Conservation (phyloP, 768 basidiomycete species). For the Serendipita sp. region DNA sequence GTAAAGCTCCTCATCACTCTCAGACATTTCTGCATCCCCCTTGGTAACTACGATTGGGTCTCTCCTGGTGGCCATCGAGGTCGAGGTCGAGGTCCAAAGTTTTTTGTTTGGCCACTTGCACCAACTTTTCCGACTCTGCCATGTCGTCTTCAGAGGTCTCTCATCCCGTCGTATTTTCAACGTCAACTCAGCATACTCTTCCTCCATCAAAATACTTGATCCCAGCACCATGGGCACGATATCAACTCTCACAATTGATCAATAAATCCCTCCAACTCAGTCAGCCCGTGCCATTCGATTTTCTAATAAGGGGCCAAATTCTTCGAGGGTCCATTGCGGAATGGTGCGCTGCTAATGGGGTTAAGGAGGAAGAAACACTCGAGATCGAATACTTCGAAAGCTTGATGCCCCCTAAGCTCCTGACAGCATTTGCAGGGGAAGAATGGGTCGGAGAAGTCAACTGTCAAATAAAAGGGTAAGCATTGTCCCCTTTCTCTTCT, state of each 20-base stretch:
- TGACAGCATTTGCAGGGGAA: conserved; percentile 67
- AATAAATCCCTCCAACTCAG: conserved; percentile 76
- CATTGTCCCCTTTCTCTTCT: no score
- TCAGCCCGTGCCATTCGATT: conserved; percentile 81
- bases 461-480: conserved; percentile 40
- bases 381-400: conserved; percentile 88
- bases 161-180: conserved; percentile 51
- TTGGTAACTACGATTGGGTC: not conserved
- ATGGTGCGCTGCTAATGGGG: conserved; percentile 55
- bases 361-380: conserved; percentile 79
- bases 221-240: conserved; percentile 80
- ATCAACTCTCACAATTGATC: conserved; percentile 89
- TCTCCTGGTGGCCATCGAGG: not conserved
- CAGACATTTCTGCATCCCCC: conserved; percentile 12
- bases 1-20: conserved; percentile 29
- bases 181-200: conserved; percentile 54
- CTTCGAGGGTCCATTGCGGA: conserved; percentile 53
- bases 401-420: conserved; percentile 69
- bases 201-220: conserved; percentile 87
- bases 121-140: conserved; percentile 2
- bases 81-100: not conserved
- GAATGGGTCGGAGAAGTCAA: conserved; percentile 87
- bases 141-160: conserved; percentile 3
- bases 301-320: conserved; percentile 72
- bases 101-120: not conserved